phyloP scores from a whole-genome alignment of 208 protist genomes.

The Leishmania tarentolae region DNA sequence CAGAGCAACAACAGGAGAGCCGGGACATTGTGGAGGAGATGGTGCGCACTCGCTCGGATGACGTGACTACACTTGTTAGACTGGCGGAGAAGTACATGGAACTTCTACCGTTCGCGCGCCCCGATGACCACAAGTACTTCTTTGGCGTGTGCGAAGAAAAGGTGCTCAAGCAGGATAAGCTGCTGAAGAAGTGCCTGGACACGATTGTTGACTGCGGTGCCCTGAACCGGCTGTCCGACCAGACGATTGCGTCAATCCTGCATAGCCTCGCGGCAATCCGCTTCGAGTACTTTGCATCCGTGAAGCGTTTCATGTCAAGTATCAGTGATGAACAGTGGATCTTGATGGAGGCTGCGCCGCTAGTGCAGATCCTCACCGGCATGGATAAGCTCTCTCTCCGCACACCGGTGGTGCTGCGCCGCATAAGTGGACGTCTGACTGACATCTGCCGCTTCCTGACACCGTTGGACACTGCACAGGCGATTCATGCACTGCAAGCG shows the following conservation, averaged over 20 bases:
- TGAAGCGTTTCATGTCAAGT: constrained; percentile 61
- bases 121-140: constrained; percentile 87
- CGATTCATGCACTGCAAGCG: constrained; percentile 69
- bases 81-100: constrained; percentile 67
- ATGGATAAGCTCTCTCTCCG: constrained; percentile 69
- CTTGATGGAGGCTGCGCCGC: constrained; percentile 69
- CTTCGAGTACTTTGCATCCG: constrained; percentile 71
- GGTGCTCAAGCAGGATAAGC: constrained; percentile 83
- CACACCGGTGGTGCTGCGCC: constrained; percentile 41
- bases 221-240: constrained; percentile 51
- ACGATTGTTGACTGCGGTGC: constrained; percentile 48
- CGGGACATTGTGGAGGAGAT: constrained; percentile 76
- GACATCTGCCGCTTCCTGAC: constrained; percentile 58
- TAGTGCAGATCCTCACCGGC: constrained; percentile 65
- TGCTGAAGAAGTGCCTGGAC: constrained; percentile 74
- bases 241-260: constrained; percentile 72
- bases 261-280: constrained; percentile 73
- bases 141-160: constrained; percentile 87
- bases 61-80: constrained; percentile 33
- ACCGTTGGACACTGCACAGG: constrained; percentile 54
- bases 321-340: constrained; percentile 83
- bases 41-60: constrained; percentile 60
- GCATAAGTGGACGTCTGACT: constrained; percentile 46
- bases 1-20: constrained; percentile 58
- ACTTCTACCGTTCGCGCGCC: constrained; percentile 56